A percentile compares a stretch with the other conserved stretches of the same genome.
These are phyloP conservation scores for Gonapodya prolifera DNA, from an alignment of 192 early-diverging fungal species.

Conservation along the genomic window DNA sequence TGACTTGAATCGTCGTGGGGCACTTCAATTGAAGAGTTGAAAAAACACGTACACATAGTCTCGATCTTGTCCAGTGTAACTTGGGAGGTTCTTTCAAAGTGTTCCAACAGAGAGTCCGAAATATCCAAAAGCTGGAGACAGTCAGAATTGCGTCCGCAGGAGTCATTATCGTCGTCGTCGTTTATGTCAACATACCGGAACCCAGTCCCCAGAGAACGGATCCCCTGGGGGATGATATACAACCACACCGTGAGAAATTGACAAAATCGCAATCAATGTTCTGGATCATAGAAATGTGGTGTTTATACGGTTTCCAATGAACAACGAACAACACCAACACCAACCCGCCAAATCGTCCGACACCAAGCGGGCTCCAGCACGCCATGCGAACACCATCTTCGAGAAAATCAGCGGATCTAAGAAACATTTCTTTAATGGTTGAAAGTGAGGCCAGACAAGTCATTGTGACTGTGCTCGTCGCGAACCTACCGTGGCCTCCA, in stretches of 20 bases:
- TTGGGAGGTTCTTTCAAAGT: neutral
- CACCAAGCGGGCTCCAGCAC: neutral
- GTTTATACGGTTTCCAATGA: neutral
- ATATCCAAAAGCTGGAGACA: neutral
- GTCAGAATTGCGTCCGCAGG: no score
- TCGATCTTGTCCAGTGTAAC: neutral
- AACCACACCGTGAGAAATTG: neutral
- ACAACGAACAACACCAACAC: neutral
- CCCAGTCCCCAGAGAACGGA: neutral
- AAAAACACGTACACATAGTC: neutral
- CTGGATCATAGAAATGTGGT: neutral
- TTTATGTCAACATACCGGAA: neutral
- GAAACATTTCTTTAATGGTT: neutral
- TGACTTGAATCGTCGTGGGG: neutral
- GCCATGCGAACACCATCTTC: neutral
- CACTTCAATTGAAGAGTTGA: no score
- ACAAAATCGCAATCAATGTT: neutral
- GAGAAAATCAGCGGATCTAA: neutral
- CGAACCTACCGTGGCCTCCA: neutral
- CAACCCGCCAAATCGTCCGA: neutral
- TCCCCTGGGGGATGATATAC: neutral
- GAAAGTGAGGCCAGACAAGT: no score
- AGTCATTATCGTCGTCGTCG: no score
- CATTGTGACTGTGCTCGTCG: no score
- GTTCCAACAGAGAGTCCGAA: neutral